A percentile compares a stretch with the other conserved stretches of the same genome.
Evolutionary conservation across 2,329 filamentous ascomycete genomes (phyloP).

Genomic region (Capronia americana): DNA sequence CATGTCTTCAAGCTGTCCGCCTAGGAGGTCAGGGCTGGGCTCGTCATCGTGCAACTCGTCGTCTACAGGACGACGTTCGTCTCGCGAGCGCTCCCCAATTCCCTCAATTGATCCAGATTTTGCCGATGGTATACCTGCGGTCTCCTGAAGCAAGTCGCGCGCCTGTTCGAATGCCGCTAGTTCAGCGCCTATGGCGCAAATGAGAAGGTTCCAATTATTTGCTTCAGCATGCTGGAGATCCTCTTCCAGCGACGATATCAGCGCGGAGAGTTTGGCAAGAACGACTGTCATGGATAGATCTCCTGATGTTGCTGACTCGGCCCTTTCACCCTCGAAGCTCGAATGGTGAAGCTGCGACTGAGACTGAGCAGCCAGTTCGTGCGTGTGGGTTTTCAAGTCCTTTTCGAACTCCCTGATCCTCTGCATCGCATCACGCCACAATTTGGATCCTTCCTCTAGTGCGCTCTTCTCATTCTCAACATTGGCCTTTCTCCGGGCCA

Average conservation of each 20-base stretch:
- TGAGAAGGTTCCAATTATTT: conserved; percentile 65
- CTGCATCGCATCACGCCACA: conserved; percentile 64
- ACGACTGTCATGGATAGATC: conserved; percentile 22
- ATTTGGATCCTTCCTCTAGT: conserved; percentile 62
- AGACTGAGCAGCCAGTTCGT: conserved; percentile 27
- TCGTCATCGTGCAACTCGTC: conserved; percentile 20
- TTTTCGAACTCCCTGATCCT: conserved; percentile 62
- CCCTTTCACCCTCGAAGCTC: background rate
- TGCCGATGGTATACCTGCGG: conserved; percentile 1
- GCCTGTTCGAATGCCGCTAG: conserved; percentile 60
- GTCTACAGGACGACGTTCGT: conserved; percentile 16
- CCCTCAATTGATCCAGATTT: background rate
- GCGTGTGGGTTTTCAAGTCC: conserved; percentile 53
- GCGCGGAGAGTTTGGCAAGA: conserved; percentile 28
- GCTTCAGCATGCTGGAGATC: conserved; percentile 59
- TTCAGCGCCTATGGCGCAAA: conserved; percentile 68
- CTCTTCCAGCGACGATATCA: conserved; percentile 51
- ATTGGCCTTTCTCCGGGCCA: conserved; percentile 53
- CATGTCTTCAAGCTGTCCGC: conserved; percentile 3
- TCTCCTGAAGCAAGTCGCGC: conserved; percentile 43
- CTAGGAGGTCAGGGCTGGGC: conserved; percentile 27
- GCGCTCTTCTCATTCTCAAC: conserved; percentile 62
- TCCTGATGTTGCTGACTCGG: background rate
- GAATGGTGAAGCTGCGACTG: conserved; percentile 25
- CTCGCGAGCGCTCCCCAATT: conserved; percentile 4